Percentiles rank a stretch among this genome's conserved stretches.
Evolutionary conservation across 768 basidiomycete species (phyloP).

Genomic region (Naganishia friedmannii): DNA sequence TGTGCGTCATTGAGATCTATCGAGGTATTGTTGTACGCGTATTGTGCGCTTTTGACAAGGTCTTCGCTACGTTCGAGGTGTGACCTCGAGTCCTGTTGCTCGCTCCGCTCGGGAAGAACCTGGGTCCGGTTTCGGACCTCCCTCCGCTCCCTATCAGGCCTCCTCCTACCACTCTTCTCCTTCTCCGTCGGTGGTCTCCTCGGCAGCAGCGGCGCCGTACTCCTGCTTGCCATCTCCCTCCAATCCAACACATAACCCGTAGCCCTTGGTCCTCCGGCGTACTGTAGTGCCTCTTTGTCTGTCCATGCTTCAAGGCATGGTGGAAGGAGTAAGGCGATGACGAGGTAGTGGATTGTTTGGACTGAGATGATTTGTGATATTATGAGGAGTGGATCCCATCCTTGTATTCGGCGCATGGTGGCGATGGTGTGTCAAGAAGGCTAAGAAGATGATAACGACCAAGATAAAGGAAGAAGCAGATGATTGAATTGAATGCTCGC

Average conservation of each 20-base stretch:
- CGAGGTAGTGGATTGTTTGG: slow-evolving; percentile 90
- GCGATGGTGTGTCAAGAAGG: neutral
- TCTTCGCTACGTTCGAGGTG: neutral
- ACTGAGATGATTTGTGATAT: slow-evolving; percentile 92
- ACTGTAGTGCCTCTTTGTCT: slow-evolving; percentile 39
- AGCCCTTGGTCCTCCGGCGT: slow-evolving; percentile 48
- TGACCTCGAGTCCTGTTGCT: neutral
- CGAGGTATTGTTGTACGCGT: too few species aligned
- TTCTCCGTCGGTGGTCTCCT: slow-evolving; percentile 10
- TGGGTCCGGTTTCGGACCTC: neutral
- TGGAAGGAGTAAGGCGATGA: slow-evolving; percentile 76
- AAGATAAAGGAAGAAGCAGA: neutral
- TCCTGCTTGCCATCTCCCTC: slow-evolving; percentile 85
- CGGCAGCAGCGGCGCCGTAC: slow-evolving; percentile 57
- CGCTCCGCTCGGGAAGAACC: neutral
- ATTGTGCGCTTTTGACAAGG: too few species aligned
- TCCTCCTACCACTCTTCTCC: neutral
- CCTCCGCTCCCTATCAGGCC: neutral
- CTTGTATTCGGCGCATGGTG: slow-evolving; percentile 52
- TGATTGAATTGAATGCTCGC: too few species aligned
- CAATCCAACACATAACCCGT: slow-evolving; percentile 76
- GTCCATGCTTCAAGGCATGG: slow-evolving; percentile 73
- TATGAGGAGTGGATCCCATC: slow-evolving; percentile 86
- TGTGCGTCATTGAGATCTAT: too few species aligned
- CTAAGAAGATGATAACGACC: neutral